Evolutionary conservation across 768 basidiomycete genomes (phyloP).

Genomic region (Pleurotus eryngii): DNA sequence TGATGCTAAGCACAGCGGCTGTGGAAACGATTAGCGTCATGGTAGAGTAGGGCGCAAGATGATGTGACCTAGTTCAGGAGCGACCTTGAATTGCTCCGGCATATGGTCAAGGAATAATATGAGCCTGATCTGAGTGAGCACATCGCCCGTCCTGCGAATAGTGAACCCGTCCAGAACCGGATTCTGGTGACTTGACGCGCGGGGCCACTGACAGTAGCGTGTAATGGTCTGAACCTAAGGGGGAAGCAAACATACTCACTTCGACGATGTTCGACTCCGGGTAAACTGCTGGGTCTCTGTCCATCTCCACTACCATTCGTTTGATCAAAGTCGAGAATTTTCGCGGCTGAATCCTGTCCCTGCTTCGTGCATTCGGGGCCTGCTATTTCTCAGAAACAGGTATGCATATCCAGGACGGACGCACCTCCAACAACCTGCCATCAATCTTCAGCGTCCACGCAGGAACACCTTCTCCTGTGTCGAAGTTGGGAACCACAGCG

Average conservation of each 20-base stretch:
- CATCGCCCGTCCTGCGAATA: slow-evolving; percentile 76
- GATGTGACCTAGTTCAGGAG: slow-evolving; percentile 64
- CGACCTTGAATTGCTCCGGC: slow-evolving; percentile 82
- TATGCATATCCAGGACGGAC: slow-evolving; percentile 18
- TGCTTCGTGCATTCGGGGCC: slow-evolving; percentile 58
- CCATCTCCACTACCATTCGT: slow-evolving; percentile 81
- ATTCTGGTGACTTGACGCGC: slow-evolving; percentile 49
- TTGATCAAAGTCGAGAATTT: slow-evolving; percentile 89
- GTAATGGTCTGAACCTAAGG: neutral
- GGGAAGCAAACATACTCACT: slow-evolving; percentile 39
- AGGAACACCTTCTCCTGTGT: slow-evolving; percentile 86
- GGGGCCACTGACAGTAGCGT: slow-evolving; percentile 51
- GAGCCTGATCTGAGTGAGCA: slow-evolving; percentile 73
- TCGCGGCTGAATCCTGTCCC: slow-evolving; percentile 58
- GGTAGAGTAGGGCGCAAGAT: too few species aligned
- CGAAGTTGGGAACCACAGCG: slow-evolving; percentile 48
- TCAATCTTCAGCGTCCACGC: slow-evolving; percentile 89
- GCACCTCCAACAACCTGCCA: slow-evolving; percentile 78
- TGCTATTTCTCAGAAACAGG: slow-evolving; percentile 18
- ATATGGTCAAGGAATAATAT: slow-evolving; percentile 83
- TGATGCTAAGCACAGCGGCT: slow-evolving; percentile 61
- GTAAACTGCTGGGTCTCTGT: slow-evolving; percentile 77
- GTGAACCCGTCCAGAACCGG: slow-evolving; percentile 84
- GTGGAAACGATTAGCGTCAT: too few species aligned
- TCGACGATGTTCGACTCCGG: slow-evolving; percentile 88